These are phyloP conservation scores for Sarocladiaceae sp. DNA, from an alignment of 2,329 filamentous ascomycete species.

Conservation along the genomic window DNA sequence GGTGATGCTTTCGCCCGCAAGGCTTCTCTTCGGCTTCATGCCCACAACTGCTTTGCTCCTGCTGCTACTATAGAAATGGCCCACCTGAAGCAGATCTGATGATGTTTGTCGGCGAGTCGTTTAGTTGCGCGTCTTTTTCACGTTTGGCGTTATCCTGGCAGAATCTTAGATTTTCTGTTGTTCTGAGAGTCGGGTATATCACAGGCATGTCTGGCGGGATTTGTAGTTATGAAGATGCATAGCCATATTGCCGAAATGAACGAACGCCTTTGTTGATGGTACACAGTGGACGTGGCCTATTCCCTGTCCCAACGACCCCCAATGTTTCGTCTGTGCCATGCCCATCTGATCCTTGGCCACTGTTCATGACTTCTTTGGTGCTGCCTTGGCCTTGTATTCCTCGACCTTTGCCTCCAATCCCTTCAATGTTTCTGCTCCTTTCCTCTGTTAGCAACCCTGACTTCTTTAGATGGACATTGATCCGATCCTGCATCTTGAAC, in stretches of 20 bases:
- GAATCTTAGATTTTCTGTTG: background rate
- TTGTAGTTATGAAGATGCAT: background rate
- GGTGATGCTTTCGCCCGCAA: background rate
- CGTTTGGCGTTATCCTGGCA: background rate
- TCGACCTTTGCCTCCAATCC: constrained; percentile 32
- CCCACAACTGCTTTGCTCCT: background rate
- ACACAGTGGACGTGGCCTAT: background rate
- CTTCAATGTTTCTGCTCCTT: constrained; percentile 24
- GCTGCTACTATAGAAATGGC: background rate
- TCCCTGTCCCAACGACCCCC: background rate
- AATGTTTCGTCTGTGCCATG: background rate
- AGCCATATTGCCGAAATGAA: background rate
- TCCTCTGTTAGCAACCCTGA: background rate
- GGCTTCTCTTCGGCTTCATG: background rate
- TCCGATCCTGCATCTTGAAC: background rate
- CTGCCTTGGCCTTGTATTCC: constrained; percentile 22
- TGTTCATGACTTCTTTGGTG: constrained; percentile 15
- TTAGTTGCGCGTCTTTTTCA: background rate
- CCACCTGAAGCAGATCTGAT: background rate
- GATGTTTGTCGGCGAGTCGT: background rate
- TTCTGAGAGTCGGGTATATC: background rate
- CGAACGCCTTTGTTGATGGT: background rate
- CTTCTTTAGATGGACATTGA: background rate
- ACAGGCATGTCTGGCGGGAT: background rate
- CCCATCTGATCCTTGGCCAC: background rate